Evolutionary conservation across 805 yeast genomes (phyloP), one percentile per base, ranked within the genome.

Genomic region (Maudiozyma barnettii): DNA sequence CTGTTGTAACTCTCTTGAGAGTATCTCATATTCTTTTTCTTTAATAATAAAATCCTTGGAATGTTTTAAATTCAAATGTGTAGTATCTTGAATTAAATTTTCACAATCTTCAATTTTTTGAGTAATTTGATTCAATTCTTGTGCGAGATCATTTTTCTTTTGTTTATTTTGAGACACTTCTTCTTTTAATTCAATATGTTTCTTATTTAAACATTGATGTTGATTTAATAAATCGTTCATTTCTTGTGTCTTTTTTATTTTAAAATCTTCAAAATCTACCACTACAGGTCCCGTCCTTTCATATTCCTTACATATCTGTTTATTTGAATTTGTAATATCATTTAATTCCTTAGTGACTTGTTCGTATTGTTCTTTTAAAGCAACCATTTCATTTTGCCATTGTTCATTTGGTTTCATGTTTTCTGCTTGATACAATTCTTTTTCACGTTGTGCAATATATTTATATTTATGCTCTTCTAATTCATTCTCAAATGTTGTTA

Each of bases 331-430:
- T 13, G 49, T 41, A 41, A 63, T 8, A 10, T 37, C 23, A 1
- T 50, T 49, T 40, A 56, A 45, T 22, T 50, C 47, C 5, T 45
- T 36, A 6, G 55, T 51, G 2, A 51, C 51, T 5, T 52, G 50
- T 1, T 56, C 54, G 6, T 66, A 43, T 36, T 63, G 62, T 1
- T 42, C 38, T 19, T 63, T 58, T 41, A 66, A 62, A 1, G 45
- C 45, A 31, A 65, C 63, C 38, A 57, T 57, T 33, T 59, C 62
- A 13, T 57, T 51, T 2, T 59, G 57, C 1, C 57, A 43, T 8
- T 62, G 55, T 20, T 68, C 63, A 44, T 60, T 55, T 20, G 64
- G 64, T 44, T 66, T 66, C 35, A 56, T 20, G 44, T 64, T 61
- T 29, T 59, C 61, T 12, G 55, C 42, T 19, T 59, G 54, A 40